Evolutionary conservation across 2,329 filamentous ascomycete species (phyloP), one percentile per base, ranked within the genome.

Genomic region (Apiospora rasikravindrae): DNA sequence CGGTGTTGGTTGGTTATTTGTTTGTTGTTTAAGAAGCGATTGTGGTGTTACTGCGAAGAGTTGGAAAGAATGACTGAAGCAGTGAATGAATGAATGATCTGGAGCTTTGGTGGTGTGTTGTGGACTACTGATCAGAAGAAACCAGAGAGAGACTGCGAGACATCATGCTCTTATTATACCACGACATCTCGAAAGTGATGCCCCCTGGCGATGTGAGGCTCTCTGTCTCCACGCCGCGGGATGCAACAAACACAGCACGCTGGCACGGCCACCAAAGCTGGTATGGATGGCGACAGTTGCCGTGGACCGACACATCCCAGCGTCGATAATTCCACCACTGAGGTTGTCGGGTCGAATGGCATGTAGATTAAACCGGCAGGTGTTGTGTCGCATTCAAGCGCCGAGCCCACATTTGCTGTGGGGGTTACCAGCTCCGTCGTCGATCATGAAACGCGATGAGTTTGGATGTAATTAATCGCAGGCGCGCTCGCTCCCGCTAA

Each of bases 321-420:
- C 16, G 53, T 61, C 53, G 29, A 61, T 61, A 37, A 61, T 61
- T 61, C 53, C 53, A 61, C 53, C 53, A 61, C 53, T 61, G 16
- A 61, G 53, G 53, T 37, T 22, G 19, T 61, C 29, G 53, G 29
- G 53, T 37, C 19, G 26, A 61, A 61, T 37, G 29, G 29, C 29
- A 61, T 26, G 33, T 61, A 61, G 26, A 61, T 61, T 61, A 61
- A 37, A 22, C 22, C 29, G 16, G 53, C 53, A 4, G 53, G 53
- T 61, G 53, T 61, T 29, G 53, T 37, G 53, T 61, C 33, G 53
- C 26, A 61, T 33, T 29, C 53, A 61, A 29, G 53, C 53, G 53
- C 29, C 19, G 19, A 61, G 53, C 16, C 53, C 53, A 61, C 29
- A 61, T 37, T 61, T 22, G 29, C 53, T 61, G 53, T 53, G 53